Evolutionary conservation across 306 rosid species (phyloP).

Genomic region (Prunus mume): DNA sequence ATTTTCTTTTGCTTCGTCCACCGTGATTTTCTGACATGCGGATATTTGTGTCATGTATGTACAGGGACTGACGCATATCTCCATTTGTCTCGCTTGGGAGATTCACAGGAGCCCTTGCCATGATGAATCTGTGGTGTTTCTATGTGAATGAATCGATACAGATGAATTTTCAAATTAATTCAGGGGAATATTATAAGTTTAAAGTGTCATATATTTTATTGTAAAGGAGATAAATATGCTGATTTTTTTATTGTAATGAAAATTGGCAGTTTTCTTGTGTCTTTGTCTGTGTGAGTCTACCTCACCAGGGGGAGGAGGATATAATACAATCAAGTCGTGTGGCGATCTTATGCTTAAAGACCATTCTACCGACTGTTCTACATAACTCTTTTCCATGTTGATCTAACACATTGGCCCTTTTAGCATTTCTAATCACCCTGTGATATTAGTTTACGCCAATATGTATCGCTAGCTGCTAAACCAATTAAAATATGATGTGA

Average conservation of each 20-base stretch:
- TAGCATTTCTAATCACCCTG: too few relatives aligned
- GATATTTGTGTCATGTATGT: not conserved
- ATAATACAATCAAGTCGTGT: not conserved
- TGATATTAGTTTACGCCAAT: too few relatives aligned
- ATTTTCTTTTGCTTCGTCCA: not conserved
- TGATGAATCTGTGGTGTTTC: conserved; percentile 20
- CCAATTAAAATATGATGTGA: too few relatives aligned
- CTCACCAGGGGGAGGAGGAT: not conserved
- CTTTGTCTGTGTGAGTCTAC: not conserved
- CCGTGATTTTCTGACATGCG: not conserved
- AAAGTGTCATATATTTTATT: not conserved
- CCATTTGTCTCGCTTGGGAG: conserved; percentile 86
- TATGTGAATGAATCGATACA: not conserved
- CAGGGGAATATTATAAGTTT: not conserved
- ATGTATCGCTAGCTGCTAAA: too few relatives aligned
- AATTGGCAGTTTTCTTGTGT: conserved; percentile 21
- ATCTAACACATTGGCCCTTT: too few relatives aligned
- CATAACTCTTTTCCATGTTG: too few relatives aligned
- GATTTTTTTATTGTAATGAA: conserved; percentile 23
- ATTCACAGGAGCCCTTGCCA: conserved; percentile 85
- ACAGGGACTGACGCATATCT: conserved; percentile 94
- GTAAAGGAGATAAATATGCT: conserved; percentile 14
- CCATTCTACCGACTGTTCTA: too few relatives aligned
- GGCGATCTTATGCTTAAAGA: too few relatives aligned
- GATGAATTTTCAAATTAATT: conserved; percentile 2